Conservation (phyloP, 306 rosid genomes). For the Quercus engelmannii region DNA sequence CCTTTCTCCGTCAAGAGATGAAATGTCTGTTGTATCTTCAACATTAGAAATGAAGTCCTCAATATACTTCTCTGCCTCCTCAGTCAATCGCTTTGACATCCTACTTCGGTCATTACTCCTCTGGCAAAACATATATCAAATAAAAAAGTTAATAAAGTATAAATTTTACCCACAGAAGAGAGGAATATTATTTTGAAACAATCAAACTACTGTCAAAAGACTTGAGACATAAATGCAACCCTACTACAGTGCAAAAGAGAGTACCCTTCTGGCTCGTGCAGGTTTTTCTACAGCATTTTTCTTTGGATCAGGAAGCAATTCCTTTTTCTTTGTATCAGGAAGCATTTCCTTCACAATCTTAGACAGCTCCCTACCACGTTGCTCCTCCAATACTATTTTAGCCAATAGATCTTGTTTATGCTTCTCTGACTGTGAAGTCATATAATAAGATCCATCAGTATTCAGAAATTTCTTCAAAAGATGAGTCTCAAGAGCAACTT, state of each 20-base stretch:
- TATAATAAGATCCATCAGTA: neutral
- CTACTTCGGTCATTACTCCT: conserved; percentile 75
- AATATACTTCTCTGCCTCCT: conserved; percentile 86
- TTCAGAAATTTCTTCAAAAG: neutral
- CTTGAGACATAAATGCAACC: neutral
- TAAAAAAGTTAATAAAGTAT: conserved; percentile 9
- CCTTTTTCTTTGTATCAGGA: conserved; percentile 51
- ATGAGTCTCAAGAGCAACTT: neutral
- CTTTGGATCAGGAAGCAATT: conserved; percentile 56
- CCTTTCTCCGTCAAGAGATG: conserved; percentile 92
- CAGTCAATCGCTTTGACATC: conserved; percentile 69
- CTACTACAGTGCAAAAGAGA: conserved; percentile 15
- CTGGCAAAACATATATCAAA: conserved; percentile 36
- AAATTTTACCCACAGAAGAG: conserved; percentile 8
- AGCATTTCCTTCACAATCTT: conserved; percentile 57
- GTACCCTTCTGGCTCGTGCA: conserved; percentile 64
- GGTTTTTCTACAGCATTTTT: conserved; percentile 40
- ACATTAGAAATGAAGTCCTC: conserved; percentile 95
- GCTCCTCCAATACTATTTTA: conserved; percentile 75
- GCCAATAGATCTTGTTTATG: conserved; percentile 77
- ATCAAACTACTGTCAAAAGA: conserved; percentile 10
- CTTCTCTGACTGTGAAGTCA: conserved; percentile 71
- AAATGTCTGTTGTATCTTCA: conserved; percentile 94
- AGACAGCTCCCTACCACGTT: conserved; percentile 72
- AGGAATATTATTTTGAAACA: neutral